A percentile compares a stretch with the other conserved stretches of the same genome.
Evolutionary conservation across 1,284 basidiomycete species (phyloP).

Genomic region (Pterulicium gracile): DNA sequence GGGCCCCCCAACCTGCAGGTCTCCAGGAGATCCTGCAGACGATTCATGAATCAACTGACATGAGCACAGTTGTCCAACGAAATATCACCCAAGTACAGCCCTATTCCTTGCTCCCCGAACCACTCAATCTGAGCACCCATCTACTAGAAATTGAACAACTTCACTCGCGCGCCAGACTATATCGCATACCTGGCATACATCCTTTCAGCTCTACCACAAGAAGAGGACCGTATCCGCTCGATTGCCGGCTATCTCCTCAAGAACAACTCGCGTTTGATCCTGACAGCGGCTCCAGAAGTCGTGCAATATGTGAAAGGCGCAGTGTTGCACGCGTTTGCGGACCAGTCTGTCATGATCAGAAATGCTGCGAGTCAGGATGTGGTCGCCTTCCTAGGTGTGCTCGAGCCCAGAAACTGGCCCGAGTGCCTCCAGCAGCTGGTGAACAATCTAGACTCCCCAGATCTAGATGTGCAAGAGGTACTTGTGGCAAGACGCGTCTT

Average conservation of each 20-base stretch:
- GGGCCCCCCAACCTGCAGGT: slow-evolving; percentile 69
- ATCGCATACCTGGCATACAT: slow-evolving; percentile 96
- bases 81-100: slow-evolving; percentile 63
- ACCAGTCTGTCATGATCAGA: slow-evolving; percentile 76
- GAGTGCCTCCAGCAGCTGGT: slow-evolving; percentile 83
- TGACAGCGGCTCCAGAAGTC: slow-evolving; percentile 56
- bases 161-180: slow-evolving; percentile 87
- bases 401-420: slow-evolving; percentile 87
- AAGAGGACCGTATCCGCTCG: slow-evolving; percentile 86
- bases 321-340: slow-evolving; percentile 74
- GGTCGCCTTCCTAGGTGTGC: slow-evolving; percentile 74
- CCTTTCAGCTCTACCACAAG: slow-evolving; percentile 68
- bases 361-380: slow-evolving; percentile 89
- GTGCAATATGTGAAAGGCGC: slow-evolving; percentile 75
- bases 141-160: slow-evolving; percentile 76
- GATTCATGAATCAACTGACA: slow-evolving; percentile 76
- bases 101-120: slow-evolving; percentile 11
- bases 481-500: slow-evolving; percentile 21
- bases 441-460: slow-evolving; percentile 62
- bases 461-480: slow-evolving; percentile 78
- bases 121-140: slow-evolving; percentile 15
- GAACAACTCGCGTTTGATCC: slow-evolving; percentile 78
- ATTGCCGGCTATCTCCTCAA: slow-evolving; percentile 97
- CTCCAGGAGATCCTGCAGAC: slow-evolving; percentile 79
- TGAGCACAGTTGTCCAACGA: slow-evolving; percentile 58